phyloP scores from a whole-genome alignment of 2,329 filamentous ascomycete species.

The Microdochium trichocladiopsis region DNA sequence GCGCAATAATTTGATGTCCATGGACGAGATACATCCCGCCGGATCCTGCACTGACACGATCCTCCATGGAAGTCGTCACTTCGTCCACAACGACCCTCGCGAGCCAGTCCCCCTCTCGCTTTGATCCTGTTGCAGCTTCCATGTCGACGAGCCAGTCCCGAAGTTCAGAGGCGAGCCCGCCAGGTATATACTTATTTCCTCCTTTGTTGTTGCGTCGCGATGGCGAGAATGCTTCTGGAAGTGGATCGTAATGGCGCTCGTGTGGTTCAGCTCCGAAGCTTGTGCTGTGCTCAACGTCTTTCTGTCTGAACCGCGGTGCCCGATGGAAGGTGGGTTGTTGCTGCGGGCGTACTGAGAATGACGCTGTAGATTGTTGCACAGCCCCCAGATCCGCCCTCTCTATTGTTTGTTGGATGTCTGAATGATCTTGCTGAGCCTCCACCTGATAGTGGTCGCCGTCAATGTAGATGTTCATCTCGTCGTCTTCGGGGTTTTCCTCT shows the following conservation, averaged over 20 bases:
- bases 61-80: constrained; percentile 7
- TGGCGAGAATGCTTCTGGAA: constrained; percentile 31
- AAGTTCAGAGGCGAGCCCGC: constrained; percentile 32
- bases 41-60: constrained; percentile 20
- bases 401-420: neutral
- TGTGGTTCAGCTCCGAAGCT: neutral
- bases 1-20: neutral
- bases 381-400: neutral
- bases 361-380: neutral
- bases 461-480: no score
- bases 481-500: no score
- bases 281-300: neutral
- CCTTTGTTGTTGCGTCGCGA: constrained; percentile 17
- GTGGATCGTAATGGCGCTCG: constrained; percentile 12
- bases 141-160: constrained; percentile 37
- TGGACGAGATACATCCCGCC: neutral
- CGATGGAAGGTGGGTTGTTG: constrained; percentile 24
- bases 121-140: constrained; percentile 20
- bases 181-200: constrained; percentile 24
- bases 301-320: constrained; percentile 29
- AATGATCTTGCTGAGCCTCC: neutral
- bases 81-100: constrained; percentile 15
- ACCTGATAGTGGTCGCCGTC: no score
- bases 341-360: constrained; percentile 1
- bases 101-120: constrained; percentile 11